Base-by-base conservation (phyloP, 306 rosid genomes). In the Castanea crenata region DNA sequence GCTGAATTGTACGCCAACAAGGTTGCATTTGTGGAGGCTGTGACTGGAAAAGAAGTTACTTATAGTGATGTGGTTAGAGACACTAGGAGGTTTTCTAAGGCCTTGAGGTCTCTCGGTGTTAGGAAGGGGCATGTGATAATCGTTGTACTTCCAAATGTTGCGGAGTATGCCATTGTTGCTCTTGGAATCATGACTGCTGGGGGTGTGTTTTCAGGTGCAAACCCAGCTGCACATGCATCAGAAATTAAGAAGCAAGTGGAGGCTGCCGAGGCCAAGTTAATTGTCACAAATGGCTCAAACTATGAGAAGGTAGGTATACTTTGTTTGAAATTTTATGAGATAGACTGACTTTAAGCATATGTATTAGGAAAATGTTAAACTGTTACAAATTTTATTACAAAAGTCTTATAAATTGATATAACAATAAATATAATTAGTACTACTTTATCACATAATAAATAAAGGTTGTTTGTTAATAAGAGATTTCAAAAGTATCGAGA, bases 21-120 rank as follows among this genome's bases (percentile, higher is more conserved):
- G 84, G 94, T 92, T 41, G 99, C 99, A 14, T 91, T 95, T 52
- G 97, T 95, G 85, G 99, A 93, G 78, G 90, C 86, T 8, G 92
- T 86, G 77, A 90, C 85, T 3, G 93, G 95, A 51, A 95, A 95
- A 79, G 73, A 54, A n/a, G 41, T 89, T 2, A 93, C 97, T 2
- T 86, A 91, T 10, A 80, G 78, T 1, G 93, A 92, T 82, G 94
- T 95, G 55, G 88, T 72, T 19, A 90, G 87, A 56, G 87, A 87
- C 71, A 85, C 91, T 1, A 23, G 77, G 27, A 89, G 98, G 80
- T 91, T 95, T 65, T 79, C 96, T 3, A 87, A 88, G 88, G 99
- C 99, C 71, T 81, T 92, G 62, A 81, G 87, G 56, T 85, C 97
- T 51, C 87, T 95, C 21, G 97, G 99, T 56, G 41, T 95, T 61